phyloP scores from a whole-genome alignment of 164 flowering plant genomes.

The Chimonanthus praecox region DNA sequence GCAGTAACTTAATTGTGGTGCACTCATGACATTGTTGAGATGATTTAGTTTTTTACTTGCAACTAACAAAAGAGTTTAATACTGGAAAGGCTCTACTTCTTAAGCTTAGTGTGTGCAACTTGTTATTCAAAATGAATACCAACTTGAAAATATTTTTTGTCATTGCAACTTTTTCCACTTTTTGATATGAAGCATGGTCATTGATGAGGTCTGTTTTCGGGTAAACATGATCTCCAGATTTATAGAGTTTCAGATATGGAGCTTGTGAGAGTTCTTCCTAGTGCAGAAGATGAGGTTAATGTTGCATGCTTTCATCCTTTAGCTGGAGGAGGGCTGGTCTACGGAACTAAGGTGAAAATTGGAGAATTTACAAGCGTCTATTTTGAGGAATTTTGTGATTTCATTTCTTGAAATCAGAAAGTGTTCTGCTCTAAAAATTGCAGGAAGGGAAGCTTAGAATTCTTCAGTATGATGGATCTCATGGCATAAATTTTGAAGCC shows the following conservation, averaged over 20 bases:
- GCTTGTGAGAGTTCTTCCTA: slow-evolving; percentile 92
- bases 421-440: slow-evolving; percentile 8
- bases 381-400: background rate
- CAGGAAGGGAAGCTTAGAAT: slow-evolving; percentile 97
- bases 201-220: too few species aligned
- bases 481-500: slow-evolving; percentile 27
- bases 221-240: slow-evolving; percentile 35
- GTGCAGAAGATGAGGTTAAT: slow-evolving; percentile 99
- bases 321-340: slow-evolving; percentile 90
- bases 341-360: slow-evolving; percentile 83
- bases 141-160: too few species aligned
- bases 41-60: too few species aligned
- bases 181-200: too few species aligned
- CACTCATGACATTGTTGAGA: too few species aligned
- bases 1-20: too few species aligned
- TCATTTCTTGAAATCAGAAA: background rate
- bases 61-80: too few species aligned
- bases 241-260: slow-evolving; percentile 99
- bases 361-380: background rate
- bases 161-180: too few species aligned
- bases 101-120: too few species aligned
- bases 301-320: slow-evolving; percentile 99
- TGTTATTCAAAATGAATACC: too few species aligned
- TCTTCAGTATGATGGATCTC: slow-evolving; percentile 61
- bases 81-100: too few species aligned